Evolutionary conservation across 768 basidiomycete species (phyloP), one percentile per base, ranked within the genome.

Genomic region (Phaffia tasmanica): DNA sequence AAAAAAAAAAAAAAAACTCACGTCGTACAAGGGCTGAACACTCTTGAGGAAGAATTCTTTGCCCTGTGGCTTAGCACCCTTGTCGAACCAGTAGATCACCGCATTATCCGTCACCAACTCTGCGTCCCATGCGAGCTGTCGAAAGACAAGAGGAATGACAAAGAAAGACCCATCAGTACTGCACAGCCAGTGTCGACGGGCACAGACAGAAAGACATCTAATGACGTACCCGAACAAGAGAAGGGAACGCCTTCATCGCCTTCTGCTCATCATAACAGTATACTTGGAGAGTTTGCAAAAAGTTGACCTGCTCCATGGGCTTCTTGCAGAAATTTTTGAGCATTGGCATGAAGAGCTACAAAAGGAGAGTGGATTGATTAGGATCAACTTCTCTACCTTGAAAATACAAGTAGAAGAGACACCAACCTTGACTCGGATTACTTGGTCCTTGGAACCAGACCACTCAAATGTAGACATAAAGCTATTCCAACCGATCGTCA

Each of bases 181-280:
- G 2, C 9, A 19, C 47, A 58, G 29, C 56, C n/a, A 57, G 8
- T 63, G 35, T 19, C 35, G n/a, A 48, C 57, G 35, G 29, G 49
- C 61, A 9, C 42, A 47, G 46, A 49, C 1, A 23, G 35, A 25
- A 3, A 47, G 1, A 35, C 9, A 53, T 62, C 7, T 61, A 11
- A 58, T 21, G n/a, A 71, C 73, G 32, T 62, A 82, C 90, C 81
- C 97, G 95, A 70, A 99, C 81, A 75, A 98, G 87, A 74, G 92
- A 88, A 57, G 90, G 86, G 81, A 99, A 98, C 9, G 90, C 82
- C 75, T 92, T 92, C 78, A 92, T 93, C 74, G 94, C 83, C 65
- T 89, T 87, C 29, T 91, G 93, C 74, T 97, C 90, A 78, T 94
- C 90, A 77, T 98, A 95, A 77, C 89, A 93, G 79, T 94, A 89